These are phyloP conservation scores for Verticillium dahliae DNA, from an alignment of 2,329 filamentous ascomycete genomes.

Conservation along the genomic window DNA sequence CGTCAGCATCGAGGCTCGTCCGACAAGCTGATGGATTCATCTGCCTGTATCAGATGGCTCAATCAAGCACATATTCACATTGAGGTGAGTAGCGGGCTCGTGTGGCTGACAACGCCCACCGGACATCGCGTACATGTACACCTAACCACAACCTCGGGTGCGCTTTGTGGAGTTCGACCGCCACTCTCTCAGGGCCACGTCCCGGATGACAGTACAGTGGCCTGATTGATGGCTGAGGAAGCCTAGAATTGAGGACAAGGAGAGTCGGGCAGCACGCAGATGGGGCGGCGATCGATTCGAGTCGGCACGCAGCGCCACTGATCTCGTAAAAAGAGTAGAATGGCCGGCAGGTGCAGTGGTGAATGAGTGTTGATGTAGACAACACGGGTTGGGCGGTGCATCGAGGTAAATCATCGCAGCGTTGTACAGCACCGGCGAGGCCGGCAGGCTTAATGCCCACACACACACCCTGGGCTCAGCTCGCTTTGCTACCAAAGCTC, in stretches of 20 bases:
- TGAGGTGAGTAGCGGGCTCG: background rate
- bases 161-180: background rate
- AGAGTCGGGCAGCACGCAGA: background rate
- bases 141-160: background rate
- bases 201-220: background rate
- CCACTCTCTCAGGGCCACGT: background rate
- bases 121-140: background rate
- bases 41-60: no score
- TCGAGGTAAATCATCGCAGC: background rate
- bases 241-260: background rate
- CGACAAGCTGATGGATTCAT: background rate
- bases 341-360: background rate
- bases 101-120: background rate
- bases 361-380: background rate
- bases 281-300: background rate
- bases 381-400: background rate
- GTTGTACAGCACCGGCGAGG: background rate
- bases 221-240: background rate
- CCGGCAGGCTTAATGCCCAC: background rate
- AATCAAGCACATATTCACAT: background rate
- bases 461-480: background rate
- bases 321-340: background rate
- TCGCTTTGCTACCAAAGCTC: background rate
- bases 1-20: background rate
- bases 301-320: background rate